A percentile compares a stretch with the other conserved stretches of the same genome.
phyloP scores from a whole-genome alignment of 768 basidiomycete species.

The Leccinum rimulosum region DNA sequence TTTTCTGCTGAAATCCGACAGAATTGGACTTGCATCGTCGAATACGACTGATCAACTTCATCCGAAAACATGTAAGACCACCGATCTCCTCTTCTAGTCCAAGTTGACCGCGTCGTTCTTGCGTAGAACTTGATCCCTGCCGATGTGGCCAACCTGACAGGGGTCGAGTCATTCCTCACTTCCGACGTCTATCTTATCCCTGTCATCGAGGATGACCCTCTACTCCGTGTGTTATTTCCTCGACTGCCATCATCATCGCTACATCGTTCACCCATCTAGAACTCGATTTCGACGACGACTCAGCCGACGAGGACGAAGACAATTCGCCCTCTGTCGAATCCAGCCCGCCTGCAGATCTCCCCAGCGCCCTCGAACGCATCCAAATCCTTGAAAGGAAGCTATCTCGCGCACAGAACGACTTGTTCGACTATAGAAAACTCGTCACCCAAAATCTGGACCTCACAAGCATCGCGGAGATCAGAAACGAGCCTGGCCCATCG shows the following conservation, averaged over 20 bases:
- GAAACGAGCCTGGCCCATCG: constrained; percentile 34
- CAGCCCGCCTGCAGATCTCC: constrained; percentile 29
- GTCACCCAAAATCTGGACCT: constrained; percentile 54
- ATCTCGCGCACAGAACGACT: constrained; percentile 52
- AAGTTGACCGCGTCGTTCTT: constrained; percentile 6
- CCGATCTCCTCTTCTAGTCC: not conserved
- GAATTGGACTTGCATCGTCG: constrained; percentile 77
- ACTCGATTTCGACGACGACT: constrained; percentile 61
- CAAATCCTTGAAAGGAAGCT: constrained; percentile 61
- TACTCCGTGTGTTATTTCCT: constrained; percentile 65
- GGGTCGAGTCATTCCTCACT: constrained; percentile 59
- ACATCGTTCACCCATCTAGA: constrained; percentile 39
- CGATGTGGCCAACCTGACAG: constrained; percentile 47
- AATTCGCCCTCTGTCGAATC: not conserved
- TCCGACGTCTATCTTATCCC: constrained; percentile 84
- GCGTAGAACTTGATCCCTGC: constrained; percentile 51
- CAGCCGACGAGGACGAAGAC: constrained; percentile 60
- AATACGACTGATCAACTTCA: constrained; percentile 83
- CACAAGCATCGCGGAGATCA: constrained; percentile 40
- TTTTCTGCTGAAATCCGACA: constrained; percentile 26
- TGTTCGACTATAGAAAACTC: constrained; percentile 60
- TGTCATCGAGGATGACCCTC: constrained; percentile 78
- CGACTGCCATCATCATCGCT: not conserved
- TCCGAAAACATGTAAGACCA: constrained; percentile 63
- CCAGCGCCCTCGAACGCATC: constrained; percentile 44